phyloP scores from a whole-genome alignment of 129 eudicot genomes.

The Heracleum sosnowskyi region DNA sequence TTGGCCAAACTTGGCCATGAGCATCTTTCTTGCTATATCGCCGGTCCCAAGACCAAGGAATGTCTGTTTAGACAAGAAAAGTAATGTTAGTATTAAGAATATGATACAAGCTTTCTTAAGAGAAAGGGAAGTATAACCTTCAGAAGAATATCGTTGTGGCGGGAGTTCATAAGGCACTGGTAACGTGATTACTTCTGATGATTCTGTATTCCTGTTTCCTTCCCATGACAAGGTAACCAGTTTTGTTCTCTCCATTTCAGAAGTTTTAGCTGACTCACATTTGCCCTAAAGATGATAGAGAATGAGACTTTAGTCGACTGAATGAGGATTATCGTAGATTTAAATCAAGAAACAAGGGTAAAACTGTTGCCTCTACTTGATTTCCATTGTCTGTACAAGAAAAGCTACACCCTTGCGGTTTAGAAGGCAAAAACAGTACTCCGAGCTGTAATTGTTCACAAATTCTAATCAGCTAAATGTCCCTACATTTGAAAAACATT shows the following conservation, averaged over 20 bases:
- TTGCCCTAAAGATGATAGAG: background rate
- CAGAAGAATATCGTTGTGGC: slow-evolving; percentile 62
- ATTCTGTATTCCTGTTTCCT: slow-evolving; percentile 26
- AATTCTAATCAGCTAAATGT: background rate
- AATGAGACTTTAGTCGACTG: background rate
- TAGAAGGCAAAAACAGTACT: slow-evolving; percentile 78
- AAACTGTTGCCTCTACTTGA: slow-evolving; percentile 31
- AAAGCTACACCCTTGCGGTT: slow-evolving; percentile 33
- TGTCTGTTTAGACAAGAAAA: slow-evolving; percentile 42
- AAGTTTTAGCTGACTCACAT: background rate
- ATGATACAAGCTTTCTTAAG: background rate
- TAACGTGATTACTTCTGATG: slow-evolving; percentile 45
- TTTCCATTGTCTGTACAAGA: slow-evolving; percentile 65
- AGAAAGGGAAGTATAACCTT: slow-evolving; percentile 37
- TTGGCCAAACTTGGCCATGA: slow-evolving; percentile 88
- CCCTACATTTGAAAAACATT: background rate
- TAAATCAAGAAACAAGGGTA: background rate
- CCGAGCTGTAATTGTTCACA: slow-evolving; percentile 58
- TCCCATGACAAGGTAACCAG: slow-evolving; percentile 63
- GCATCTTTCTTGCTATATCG: slow-evolving; percentile 65
- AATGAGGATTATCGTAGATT: background rate
- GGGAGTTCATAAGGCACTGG: slow-evolving; percentile 97
- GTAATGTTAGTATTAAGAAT: background rate
- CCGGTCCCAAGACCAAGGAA: slow-evolving; percentile 98
- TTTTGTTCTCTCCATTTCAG: slow-evolving; percentile 41